These are phyloP conservation scores for Vitrella brassicaformis DNA, from an alignment of 73 alveolate genomes.

Conservation along the genomic window DNA sequence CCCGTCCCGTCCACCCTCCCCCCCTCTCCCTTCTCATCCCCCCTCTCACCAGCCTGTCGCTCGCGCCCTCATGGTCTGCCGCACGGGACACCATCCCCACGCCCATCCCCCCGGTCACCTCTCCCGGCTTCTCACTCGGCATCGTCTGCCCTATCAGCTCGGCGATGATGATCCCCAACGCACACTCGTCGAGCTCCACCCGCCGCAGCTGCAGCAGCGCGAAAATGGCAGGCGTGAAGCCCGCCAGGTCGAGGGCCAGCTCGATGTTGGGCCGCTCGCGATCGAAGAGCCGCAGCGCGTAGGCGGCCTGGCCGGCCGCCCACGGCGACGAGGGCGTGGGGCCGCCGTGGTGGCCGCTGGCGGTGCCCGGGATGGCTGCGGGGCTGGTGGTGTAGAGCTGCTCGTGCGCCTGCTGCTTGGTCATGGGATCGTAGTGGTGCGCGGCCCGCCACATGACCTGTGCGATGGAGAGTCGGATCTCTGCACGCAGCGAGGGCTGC, in stretches of 20 bases:
- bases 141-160: background rate
- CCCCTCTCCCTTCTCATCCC: too few relatives aligned
- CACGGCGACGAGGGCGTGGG: background rate
- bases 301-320: background rate
- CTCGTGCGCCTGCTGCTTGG: background rate
- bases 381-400: too few relatives aligned
- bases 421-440: too few relatives aligned
- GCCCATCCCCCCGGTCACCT: background rate
- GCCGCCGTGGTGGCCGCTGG: background rate
- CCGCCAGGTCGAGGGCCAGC: background rate
- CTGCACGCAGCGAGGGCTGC: background rate
- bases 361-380: background rate
- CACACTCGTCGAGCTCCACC: background rate
- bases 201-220: background rate
- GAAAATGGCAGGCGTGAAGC: background rate
- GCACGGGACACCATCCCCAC: background rate
- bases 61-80: background rate
- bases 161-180: background rate
- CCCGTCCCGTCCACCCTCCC: too few relatives aligned
- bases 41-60: too few relatives aligned
- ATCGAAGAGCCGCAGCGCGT: background rate
- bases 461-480: background rate
- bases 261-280: background rate
- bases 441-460: background rate
- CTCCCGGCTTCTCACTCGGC: background rate